phyloP scores from a whole-genome alignment of 1,284 basidiomycete genomes.

The Boletus mariae region DNA sequence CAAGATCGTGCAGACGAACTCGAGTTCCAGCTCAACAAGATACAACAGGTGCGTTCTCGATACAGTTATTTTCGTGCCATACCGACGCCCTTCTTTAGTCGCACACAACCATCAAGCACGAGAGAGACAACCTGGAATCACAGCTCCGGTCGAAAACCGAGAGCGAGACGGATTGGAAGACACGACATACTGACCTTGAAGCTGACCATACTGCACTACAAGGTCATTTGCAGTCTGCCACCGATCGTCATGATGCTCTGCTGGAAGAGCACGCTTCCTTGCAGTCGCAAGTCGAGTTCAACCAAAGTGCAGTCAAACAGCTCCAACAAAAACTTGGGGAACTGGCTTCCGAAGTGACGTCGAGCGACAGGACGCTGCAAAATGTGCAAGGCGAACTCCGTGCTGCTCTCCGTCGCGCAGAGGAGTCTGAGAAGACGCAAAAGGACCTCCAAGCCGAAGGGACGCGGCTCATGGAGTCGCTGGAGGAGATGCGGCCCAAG shows the following conservation, averaged over 20 bases:
- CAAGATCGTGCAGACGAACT: constrained; percentile 78
- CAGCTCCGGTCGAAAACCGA: constrained; percentile 41
- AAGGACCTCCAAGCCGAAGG: constrained; percentile 71
- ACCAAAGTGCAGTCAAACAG: constrained; percentile 44
- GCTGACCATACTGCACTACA: constrained; percentile 39
- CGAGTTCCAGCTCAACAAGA: constrained; percentile 72
- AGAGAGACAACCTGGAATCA: constrained; percentile 53
- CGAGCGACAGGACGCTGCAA: constrained; percentile 56
- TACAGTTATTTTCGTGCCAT: neutral
- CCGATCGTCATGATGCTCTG: constrained; percentile 46
- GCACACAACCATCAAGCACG: constrained; percentile 52
- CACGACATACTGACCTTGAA: constrained; percentile 46
- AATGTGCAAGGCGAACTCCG: constrained; percentile 58
- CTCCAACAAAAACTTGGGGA: constrained; percentile 58
- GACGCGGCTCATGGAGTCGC: constrained; percentile 64
- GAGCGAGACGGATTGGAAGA: constrained; percentile 43
- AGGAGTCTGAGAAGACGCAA: constrained; percentile 69
- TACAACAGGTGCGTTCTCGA: constrained; percentile 58
- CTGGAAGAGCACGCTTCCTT: constrained; percentile 47
- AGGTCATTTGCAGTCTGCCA: constrained; percentile 42
- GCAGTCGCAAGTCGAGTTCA: constrained; percentile 43
- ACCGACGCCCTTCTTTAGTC: constrained; percentile 38
- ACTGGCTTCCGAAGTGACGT: constrained; percentile 49
- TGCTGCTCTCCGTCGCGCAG: constrained; percentile 57
- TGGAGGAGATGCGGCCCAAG: constrained; percentile 82